Evolutionary conservation across 768 basidiomycete genomes (phyloP).

Genomic region (Collybia sordida): DNA sequence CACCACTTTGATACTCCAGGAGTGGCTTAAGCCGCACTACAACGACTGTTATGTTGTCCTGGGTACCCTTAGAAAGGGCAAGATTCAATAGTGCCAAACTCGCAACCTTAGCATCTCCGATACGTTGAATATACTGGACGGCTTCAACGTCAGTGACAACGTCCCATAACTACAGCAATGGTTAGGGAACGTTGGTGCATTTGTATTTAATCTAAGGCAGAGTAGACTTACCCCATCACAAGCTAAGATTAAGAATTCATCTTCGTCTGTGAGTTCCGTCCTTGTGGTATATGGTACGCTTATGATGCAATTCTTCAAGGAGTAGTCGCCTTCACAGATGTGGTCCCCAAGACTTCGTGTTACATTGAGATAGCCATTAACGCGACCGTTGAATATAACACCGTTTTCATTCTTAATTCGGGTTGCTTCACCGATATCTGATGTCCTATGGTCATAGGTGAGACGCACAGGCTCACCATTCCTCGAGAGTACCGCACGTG

Average conservation of each 20-base stretch:
- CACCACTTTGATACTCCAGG: too few species aligned
- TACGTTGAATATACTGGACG: conserved; percentile 75
- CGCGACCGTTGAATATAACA: conserved; percentile 98
- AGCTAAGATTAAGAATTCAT: conserved; percentile 93
- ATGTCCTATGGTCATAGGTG: conserved; percentile 99
- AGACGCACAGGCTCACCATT: conserved; percentile 87
- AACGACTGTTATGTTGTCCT: conserved; percentile 92
- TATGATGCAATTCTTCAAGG: conserved; percentile 99
- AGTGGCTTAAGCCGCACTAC: conserved; percentile 75
- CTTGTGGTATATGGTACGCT: conserved; percentile 99
- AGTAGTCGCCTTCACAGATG: conserved; percentile 61
- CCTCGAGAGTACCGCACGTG: conserved; percentile 89
- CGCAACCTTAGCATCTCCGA: conserved; percentile 80
- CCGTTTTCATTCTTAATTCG: conserved; percentile 97
- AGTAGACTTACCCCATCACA: conserved; percentile 86
- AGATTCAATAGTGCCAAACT: conserved; percentile 74
- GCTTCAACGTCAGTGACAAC: conserved; percentile 89
- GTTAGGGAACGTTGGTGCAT: conserved; percentile 9
- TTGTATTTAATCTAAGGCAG: background rate
- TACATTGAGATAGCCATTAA: conserved; percentile 96
- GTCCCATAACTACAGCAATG: conserved; percentile 81
- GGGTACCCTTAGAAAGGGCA: conserved; percentile 85
- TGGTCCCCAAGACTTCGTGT: conserved; percentile 77
- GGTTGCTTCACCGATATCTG: conserved; percentile 96
- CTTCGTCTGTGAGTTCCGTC: conserved; percentile 84